Conservation (phyloP, 106 monocot genomes). For the Dendrobium officinale region DNA sequence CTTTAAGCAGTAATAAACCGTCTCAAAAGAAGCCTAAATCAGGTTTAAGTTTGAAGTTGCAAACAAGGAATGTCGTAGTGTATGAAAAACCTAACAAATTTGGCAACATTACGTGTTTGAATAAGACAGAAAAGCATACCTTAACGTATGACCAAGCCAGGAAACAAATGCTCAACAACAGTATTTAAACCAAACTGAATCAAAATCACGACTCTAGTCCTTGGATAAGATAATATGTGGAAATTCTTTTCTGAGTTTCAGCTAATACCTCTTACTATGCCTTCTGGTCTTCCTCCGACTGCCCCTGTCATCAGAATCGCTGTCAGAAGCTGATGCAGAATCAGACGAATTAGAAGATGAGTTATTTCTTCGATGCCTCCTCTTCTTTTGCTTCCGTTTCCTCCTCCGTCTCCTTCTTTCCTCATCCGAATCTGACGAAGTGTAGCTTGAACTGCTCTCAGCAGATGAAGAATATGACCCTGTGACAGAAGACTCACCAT, state of each 20-base stretch:
- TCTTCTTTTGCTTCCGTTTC: slow-evolving; percentile 54
- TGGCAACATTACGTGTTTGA: no score
- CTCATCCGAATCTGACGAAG: slow-evolving; percentile 69
- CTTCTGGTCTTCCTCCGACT: slow-evolving; percentile 59
- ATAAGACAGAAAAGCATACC: no score
- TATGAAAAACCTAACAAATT: no score
- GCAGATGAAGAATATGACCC: slow-evolving; percentile 53
- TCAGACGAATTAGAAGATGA: slow-evolving; percentile 56
- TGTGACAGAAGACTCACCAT: slow-evolving; percentile 51
- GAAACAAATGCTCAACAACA: no score
- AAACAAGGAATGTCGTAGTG: no score
- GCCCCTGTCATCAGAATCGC: slow-evolving; percentile 46
- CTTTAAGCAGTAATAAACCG: no score
- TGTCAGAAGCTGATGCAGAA: slow-evolving; percentile 56
- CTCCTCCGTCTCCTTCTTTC: slow-evolving; percentile 35
- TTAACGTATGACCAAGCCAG: no score
- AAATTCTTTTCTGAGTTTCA: not conserved
- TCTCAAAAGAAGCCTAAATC: no score
- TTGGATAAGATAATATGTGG: no score
- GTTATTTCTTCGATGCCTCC: slow-evolving; percentile 22
- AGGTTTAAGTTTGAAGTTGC: no score
- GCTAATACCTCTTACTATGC: slow-evolving; percentile 37
- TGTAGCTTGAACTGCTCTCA: slow-evolving; percentile 60
- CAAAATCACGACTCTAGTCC: no score
- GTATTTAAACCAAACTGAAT: no score